Percentiles rank a stretch among this genome's conserved stretches.
Evolutionary conservation across 768 basidiomycete species (phyloP).

Genomic region (Roridomyces roridus): DNA sequence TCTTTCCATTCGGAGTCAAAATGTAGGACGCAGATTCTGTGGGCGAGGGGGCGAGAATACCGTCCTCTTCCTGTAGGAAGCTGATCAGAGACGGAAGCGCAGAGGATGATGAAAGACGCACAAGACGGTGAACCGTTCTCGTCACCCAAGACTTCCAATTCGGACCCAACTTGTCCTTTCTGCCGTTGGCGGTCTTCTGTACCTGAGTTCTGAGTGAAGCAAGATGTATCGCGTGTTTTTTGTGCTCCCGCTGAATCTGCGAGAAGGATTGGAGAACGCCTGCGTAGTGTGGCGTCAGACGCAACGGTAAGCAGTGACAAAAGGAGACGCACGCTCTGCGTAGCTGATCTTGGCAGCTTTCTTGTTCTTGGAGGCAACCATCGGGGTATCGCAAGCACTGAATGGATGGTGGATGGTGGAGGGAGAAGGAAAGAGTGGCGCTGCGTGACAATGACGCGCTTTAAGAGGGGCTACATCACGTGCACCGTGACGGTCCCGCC

Average conservation of each 20-base stretch:
- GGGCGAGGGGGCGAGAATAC: slow-evolving; percentile 45
- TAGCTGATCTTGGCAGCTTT: slow-evolving; percentile 43
- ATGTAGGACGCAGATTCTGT: slow-evolving; percentile 40
- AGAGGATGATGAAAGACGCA: slow-evolving; percentile 27
- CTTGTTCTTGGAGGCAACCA: slow-evolving; percentile 37
- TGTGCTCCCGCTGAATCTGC: slow-evolving; percentile 50
- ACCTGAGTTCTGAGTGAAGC: slow-evolving; percentile 57
- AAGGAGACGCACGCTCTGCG: slow-evolving; percentile 45
- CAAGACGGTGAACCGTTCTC: slow-evolving; percentile 51
- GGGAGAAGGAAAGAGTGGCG: slow-evolving; percentile 3
- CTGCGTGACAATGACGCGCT: slow-evolving; percentile 7
- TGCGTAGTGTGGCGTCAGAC: slow-evolving; percentile 25
- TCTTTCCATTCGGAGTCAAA: slow-evolving; percentile 51
- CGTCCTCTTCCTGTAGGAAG: slow-evolving; percentile 46
- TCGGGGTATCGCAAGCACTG: slow-evolving; percentile 23
- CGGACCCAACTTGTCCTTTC: slow-evolving; percentile 53
- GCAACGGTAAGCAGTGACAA: not conserved
- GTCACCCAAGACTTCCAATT: slow-evolving; percentile 56
- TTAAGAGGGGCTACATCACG: slow-evolving; percentile 13
- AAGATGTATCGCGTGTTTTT: slow-evolving; percentile 49
- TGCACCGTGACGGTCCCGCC: slow-evolving; percentile 5
- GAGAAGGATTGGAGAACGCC: slow-evolving; percentile 55
- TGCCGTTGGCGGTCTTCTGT: slow-evolving; percentile 49
- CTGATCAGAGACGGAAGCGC: not conserved
- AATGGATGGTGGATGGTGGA: slow-evolving; percentile 10